Evolutionary conservation across 2,329 filamentous ascomycete species (phyloP).

Genomic region (Cercospora canescens): DNA sequence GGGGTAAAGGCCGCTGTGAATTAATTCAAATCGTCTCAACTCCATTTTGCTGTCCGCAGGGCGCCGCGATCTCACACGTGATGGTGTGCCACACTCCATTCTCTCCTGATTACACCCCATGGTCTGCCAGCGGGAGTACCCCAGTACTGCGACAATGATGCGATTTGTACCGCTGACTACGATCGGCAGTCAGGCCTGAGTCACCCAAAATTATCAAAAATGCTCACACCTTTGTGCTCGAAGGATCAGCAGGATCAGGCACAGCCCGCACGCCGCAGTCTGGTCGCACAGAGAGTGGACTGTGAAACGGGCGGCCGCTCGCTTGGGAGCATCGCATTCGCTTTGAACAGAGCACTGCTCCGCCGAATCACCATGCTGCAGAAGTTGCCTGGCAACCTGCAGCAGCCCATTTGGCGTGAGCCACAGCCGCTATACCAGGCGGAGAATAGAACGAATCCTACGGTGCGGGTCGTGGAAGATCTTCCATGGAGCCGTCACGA

Average conservation of each 20-base stretch:
- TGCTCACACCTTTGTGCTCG: not conserved
- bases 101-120: not conserved
- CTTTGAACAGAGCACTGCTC: not conserved
- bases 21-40: no score
- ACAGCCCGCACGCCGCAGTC: not conserved
- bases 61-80: not conserved
- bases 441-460: slow-evolving; percentile 16
- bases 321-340: not conserved
- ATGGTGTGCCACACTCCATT: not conserved
- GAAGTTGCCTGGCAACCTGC: slow-evolving; percentile 9
- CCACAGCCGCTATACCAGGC: slow-evolving; percentile 17
- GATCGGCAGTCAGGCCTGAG: slow-evolving; percentile 2
- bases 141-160: not conserved
- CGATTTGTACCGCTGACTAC: not conserved
- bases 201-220: not conserved
- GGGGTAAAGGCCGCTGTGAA: no score
- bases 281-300: not conserved
- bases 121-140: not conserved
- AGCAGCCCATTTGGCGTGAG: slow-evolving; percentile 10
- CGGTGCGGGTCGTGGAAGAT: slow-evolving; percentile 14
- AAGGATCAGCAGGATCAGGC: slow-evolving; percentile 9
- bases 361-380: not conserved
- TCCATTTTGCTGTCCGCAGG: no score
- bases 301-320: not conserved
- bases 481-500: slow-evolving; percentile 16